Percentiles rank a stretch among this genome's conserved stretches.
Conservation (phyloP, 306 rosid genomes). For the Medicago arabica region DNA sequence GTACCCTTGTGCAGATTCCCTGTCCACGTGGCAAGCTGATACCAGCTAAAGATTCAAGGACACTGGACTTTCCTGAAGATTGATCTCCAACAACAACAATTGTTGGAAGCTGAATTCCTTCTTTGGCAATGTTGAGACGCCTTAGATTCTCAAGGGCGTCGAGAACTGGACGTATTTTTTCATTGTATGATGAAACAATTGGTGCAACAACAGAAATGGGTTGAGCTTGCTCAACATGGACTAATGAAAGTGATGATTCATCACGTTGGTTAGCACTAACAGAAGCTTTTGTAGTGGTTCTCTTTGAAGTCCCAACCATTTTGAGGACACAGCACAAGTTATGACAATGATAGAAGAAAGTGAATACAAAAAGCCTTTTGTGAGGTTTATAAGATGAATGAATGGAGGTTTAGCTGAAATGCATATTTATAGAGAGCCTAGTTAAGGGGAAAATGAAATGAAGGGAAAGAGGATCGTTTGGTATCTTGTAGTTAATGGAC, state of each 20-base stretch:
- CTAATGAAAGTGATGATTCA: background rate
- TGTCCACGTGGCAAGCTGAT: conserved; percentile 66
- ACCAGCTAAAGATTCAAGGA: conserved; percentile 58
- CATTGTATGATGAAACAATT: conserved; percentile 46
- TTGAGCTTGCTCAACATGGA: conserved; percentile 7
- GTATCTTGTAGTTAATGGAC: background rate
- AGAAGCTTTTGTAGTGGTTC: background rate
- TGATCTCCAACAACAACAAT: conserved; percentile 64
- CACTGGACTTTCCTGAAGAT: conserved; percentile 54
- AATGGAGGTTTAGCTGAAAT: background rate
- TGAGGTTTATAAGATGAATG: background rate
- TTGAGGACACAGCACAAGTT: background rate
- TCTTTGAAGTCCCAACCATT: conserved; percentile 1
- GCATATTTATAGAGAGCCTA: conserved; percentile 14
- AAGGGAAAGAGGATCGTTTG: conserved; percentile 27
- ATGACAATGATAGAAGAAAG: background rate
- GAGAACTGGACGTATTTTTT: conserved; percentile 50
- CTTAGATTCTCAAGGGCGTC: conserved; percentile 55
- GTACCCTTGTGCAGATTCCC: conserved; percentile 70
- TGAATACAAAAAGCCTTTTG: background rate
- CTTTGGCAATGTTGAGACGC: conserved; percentile 49
- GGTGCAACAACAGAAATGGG: conserved; percentile 36
- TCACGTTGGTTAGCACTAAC: background rate
- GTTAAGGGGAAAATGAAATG: background rate
- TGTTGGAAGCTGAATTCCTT: conserved; percentile 60